Base-by-base conservation (phyloP, 345 rosid species). In the Rhodamnia rubescens region DNA sequence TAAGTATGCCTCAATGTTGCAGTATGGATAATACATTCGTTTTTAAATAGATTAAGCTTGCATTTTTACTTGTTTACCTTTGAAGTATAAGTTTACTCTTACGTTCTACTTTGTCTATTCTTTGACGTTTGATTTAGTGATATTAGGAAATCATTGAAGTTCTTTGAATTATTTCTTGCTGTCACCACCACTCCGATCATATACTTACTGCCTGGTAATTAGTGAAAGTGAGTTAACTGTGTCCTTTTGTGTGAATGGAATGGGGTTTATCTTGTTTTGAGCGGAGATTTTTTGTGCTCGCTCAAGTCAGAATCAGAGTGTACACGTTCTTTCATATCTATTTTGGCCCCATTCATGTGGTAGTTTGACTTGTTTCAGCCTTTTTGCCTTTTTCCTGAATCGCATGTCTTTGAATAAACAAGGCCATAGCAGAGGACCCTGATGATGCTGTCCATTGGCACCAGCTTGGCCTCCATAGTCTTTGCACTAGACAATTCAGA, bases 401-500 rank as follows among this genome's bases (percentile, higher is more conserved):
- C 12, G 18, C 56, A 59, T 69, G 53, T 82, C 57, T 82, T 53
- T 50, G 27, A 52, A 69, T 87, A 82, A 87, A 86, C 82, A 84
- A 93, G 96, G 94, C 96, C 85, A 85, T 92, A 75, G 92, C 90
- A 18, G 99, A 97, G 92, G 98, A 97, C 83, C 98, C 98, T 53
- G 96, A 96, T 87, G 96, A 96, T 86, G 96, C 93, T 21, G 91
- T 92, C 49, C 95, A 91, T 81, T 97, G 98, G 99, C 93, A 96
- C 92, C 99, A 97, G 89, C 96, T 97, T 53, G 99, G 99, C 87
- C 94, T 97, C 85, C 99, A 96, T 85, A 87, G 90, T 90, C 98
- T 97, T 57, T 92, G 95, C 88, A 90, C 96, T 49, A 92, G 87
- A 87, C 93, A 94, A 74, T 97, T 94, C 92, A 92, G 91, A 90